These are phyloP conservation scores for Dothideomycetes sp. DNA, from an alignment of 2,329 filamentous ascomycete species.

Conservation along the genomic window DNA sequence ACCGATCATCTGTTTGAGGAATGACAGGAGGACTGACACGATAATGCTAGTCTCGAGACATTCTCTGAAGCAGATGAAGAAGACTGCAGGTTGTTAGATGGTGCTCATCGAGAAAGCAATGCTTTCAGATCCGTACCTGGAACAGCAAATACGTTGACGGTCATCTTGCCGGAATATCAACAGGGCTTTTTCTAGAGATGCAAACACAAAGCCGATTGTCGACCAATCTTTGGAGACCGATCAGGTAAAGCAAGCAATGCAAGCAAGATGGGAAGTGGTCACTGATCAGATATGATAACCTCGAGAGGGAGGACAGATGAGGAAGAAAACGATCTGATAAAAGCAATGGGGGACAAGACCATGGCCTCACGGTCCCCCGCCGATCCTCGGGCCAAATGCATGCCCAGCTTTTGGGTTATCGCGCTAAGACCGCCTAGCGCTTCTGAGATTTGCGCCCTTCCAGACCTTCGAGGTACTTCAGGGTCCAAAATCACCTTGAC, in stretches of 20 bases:
- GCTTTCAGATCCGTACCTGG: slow-evolving; percentile 37
- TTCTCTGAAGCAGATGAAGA: slow-evolving; percentile 86
- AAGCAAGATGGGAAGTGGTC: background rate
- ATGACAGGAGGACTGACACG: slow-evolving; percentile 75
- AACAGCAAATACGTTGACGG: slow-evolving; percentile 62
- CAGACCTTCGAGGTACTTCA: too few species aligned
- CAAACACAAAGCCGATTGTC: too few species aligned
- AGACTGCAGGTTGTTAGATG: slow-evolving; percentile 38
- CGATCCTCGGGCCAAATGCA: background rate
- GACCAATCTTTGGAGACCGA: too few species aligned
- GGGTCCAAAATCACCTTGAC: too few species aligned
- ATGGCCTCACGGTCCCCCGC: too few species aligned
- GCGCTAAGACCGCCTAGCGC: background rate
- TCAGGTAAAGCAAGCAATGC: background rate
- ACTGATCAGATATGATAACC: background rate
- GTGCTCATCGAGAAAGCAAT: background rate
- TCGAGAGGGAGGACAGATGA: too few species aligned
- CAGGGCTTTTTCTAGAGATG: too few species aligned
- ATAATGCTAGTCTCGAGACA: slow-evolving; percentile 74
- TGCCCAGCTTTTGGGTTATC: background rate
- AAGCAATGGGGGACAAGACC: too few species aligned
- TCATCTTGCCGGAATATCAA: slow-evolving; percentile 39
- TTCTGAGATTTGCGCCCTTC: too few species aligned
- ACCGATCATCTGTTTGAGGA: slow-evolving; percentile 70
- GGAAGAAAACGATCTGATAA: background rate